Evolutionary conservation across 2,329 filamentous ascomycete genomes (phyloP).

Genomic region (Botrytis medusae): DNA sequence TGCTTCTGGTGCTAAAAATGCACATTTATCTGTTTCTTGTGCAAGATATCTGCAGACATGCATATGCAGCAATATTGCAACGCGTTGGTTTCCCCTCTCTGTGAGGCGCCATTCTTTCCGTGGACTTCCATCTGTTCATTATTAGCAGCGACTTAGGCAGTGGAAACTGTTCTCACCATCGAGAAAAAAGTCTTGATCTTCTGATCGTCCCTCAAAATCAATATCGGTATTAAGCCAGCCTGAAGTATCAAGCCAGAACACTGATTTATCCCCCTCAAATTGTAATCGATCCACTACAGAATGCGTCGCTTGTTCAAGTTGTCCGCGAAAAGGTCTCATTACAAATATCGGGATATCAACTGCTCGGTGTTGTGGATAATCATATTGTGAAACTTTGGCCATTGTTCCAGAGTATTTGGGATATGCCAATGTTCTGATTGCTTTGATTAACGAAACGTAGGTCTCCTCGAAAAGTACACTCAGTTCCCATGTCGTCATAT

Average conservation of each 20-base stretch:
- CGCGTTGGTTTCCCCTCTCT: slow-evolving; percentile 40
- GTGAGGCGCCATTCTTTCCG: slow-evolving; percentile 39
- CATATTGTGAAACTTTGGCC: slow-evolving; percentile 22
- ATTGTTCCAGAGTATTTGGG: slow-evolving; percentile 26
- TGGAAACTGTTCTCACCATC: slow-evolving; percentile 28
- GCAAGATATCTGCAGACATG: slow-evolving; percentile 43
- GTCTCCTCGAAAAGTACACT: slow-evolving; percentile 39
- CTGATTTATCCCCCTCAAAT: slow-evolving; percentile 40
- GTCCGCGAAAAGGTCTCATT: slow-evolving; percentile 41
- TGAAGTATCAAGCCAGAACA: slow-evolving; percentile 45
- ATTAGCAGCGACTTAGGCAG: background rate
- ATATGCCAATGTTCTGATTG: slow-evolving; percentile 38
- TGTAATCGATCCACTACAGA: slow-evolving; percentile 40
- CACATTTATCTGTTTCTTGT: slow-evolving; percentile 37
- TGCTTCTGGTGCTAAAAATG: slow-evolving; percentile 40
- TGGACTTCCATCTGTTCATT: slow-evolving; percentile 27
- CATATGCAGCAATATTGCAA: slow-evolving; percentile 41
- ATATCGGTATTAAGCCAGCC: slow-evolving; percentile 41
- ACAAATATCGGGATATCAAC: slow-evolving; percentile 42
- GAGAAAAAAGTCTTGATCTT: slow-evolving; percentile 38
- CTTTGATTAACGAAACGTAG: slow-evolving; percentile 41
- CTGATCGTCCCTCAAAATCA: slow-evolving; percentile 29
- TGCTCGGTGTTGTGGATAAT: slow-evolving; percentile 30
- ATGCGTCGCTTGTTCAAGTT: slow-evolving; percentile 40
- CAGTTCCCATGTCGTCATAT: slow-evolving; percentile 37